Base-by-base conservation (phyloP, 2,329 filamentous ascomycete species). In the Pyricularia sp. region DNA sequence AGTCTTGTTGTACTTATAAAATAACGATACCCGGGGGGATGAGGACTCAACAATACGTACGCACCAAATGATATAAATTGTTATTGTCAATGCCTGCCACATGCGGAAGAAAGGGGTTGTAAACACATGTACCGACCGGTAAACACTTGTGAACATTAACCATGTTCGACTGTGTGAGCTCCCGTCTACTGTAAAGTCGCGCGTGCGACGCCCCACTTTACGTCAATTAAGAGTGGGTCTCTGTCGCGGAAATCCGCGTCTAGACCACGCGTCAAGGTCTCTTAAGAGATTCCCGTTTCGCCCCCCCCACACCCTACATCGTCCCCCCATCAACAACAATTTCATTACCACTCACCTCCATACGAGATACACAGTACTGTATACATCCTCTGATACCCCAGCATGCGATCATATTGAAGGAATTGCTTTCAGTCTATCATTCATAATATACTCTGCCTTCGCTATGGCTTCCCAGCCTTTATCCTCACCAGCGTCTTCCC, bases 381-480 rank as follows among this genome's bases (percentile, higher is more conserved):
- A 59, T 59, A 30, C 26, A 1, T 30, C 24, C 4, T 59, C 19
- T 28, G 26, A 24, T 28, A 31, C 28, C 24, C 55, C 55, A 31
- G 55, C 26, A 59, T 59, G 55, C 30, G 4, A 30, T 22, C 26
- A 26, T 19, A 22, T n/a, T 19, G 55, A 26, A 28, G 26, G 5
- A 28, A 13, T 12, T 19, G 9, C n/a, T n/a, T 6, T 28, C 10
- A 19, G 19, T 28, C 16, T 59, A 31, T 16, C 8, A n/a, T 28
- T 57, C 16, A 59, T 59, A 26, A 59, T 59, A 7, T 24, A 24
- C 3, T 28, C 24, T 30, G 2, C 26, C 24, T 28, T 65, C 68
- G 69, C 68, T 72, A 85, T 85, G 82, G 75, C 80, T 71, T 80
- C 81, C 44, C 73, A 78, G 66, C 74, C 76, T 70, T 75, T 78